Evolutionary conservation across 192 early-diverging fungal genomes (phyloP).

Genomic region (Obelidium mucronatum): DNA sequence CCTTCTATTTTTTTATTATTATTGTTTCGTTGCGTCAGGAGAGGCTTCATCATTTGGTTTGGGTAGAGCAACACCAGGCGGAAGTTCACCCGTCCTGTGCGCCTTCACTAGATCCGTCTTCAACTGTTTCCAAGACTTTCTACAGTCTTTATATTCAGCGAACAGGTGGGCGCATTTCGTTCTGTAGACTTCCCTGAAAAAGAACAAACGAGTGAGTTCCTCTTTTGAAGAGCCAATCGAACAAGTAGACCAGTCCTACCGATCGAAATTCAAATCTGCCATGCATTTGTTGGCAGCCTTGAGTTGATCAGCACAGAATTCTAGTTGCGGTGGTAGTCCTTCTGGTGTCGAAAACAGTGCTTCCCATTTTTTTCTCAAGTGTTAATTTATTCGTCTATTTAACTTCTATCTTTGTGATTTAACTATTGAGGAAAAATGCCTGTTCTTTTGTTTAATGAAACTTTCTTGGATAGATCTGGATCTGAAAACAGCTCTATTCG

Average conservation of each 20-base stretch:
- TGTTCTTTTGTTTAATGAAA: conserved; percentile 1
- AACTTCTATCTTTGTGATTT: too few species aligned
- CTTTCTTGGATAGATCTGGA: conserved; percentile 31
- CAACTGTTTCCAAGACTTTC: conserved; percentile 21
- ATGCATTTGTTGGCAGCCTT: conserved; percentile 33
- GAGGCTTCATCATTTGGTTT: background rate
- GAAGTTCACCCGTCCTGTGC: background rate
- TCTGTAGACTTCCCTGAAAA: conserved; percentile 9
- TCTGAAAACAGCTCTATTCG: conserved; percentile 44
- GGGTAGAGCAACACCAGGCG: background rate
- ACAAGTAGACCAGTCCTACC: background rate
- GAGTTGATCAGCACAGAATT: conserved; percentile 1
- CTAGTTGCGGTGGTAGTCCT: conserved; percentile 15
- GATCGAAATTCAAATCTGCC: conserved; percentile 22
- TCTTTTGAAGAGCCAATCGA: background rate
- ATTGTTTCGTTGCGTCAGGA: too few species aligned
- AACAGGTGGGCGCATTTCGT: conserved; percentile 10
- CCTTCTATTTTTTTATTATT: too few species aligned
- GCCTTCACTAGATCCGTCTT: background rate
- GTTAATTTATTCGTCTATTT: too few species aligned
- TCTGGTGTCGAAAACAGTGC: background rate
- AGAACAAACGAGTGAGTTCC: conserved; percentile 2
- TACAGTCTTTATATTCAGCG: background rate
- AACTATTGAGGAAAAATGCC: background rate
- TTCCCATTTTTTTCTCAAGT: too few species aligned